A percentile compares a stretch with the other conserved stretches of the same genome.
phyloP scores from a whole-genome alignment of 306 rosid genomes.

The Quercus variabilis region DNA sequence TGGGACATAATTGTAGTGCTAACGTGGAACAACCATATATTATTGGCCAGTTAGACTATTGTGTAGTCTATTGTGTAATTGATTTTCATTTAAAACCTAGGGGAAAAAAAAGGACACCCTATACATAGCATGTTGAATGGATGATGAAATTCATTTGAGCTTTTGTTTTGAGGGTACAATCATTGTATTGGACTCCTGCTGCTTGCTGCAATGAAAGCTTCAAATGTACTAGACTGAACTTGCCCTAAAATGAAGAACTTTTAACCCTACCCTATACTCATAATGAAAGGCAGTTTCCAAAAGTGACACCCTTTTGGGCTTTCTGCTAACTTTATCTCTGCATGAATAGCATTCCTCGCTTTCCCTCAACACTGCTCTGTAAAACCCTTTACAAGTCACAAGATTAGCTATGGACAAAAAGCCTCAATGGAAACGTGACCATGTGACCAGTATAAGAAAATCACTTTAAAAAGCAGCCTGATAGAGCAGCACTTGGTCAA shows the following conservation, averaged over 20 bases:
- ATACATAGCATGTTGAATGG: too few species aligned
- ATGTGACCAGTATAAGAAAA: constrained; percentile 14
- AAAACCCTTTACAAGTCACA: background rate
- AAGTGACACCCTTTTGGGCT: constrained; percentile 34
- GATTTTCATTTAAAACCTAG: too few species aligned
- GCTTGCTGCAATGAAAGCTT: background rate
- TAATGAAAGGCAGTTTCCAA: constrained; percentile 24
- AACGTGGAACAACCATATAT: too few species aligned
- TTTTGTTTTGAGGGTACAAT: background rate
- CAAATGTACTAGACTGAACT: constrained; percentile 2
- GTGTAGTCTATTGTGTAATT: too few species aligned
- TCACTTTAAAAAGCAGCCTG: background rate
- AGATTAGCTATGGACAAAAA: background rate
- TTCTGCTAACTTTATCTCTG: constrained; percentile 27
- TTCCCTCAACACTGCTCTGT: background rate
- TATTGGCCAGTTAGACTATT: too few species aligned
- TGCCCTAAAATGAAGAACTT: constrained; percentile 13
- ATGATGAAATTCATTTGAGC: background rate
- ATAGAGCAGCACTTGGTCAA: constrained; percentile 43
- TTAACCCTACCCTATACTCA: constrained; percentile 4
- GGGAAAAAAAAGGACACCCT: too few species aligned
- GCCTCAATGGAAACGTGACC: constrained; percentile 13
- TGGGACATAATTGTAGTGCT: too few species aligned
- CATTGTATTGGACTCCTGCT: background rate
- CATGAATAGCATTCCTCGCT: background rate